Evolutionary conservation across 768 basidiomycete genomes (phyloP), one percentile per base, ranked within the genome.

Genomic region (Mycena polygramma): DNA sequence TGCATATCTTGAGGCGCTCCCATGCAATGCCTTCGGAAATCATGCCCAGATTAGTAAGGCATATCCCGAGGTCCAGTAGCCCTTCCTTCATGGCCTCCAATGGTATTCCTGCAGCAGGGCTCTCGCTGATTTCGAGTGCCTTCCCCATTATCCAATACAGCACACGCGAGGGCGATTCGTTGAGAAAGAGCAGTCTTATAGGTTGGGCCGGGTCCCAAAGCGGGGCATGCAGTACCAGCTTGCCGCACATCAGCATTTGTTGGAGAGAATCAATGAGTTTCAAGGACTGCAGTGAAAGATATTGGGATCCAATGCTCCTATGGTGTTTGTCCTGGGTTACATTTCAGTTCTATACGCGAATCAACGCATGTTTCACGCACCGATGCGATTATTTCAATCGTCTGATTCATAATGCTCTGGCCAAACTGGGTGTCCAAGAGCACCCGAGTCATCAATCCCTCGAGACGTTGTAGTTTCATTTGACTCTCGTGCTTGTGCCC

Each of bases 401-500:
- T 66, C 48, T 37, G 57, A 8, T 51, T 60, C 35, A 55, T 24
- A 5, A 60, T 24, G 51, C 45, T n/a, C 26, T 61, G 69, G 5
- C 69, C 69, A 41, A 66, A 70, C 19, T 26, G 46, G 8, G 55
- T 60, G n/a, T 63, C 49, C 5, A 70, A 26, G 1, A 70, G 46
- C 6, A 70, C 7, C 15, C 17, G 36, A 4, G 68, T 57, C 54
- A 65, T 64, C 63, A 70, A 39, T 43, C 55, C 57, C 43, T 70
- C 69, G 2, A 65, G 49, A 17, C 51, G 63, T 4, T 43, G 57
- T 30, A 61, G 41, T 26, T 26, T n/a, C 19, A 54, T 36, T 49
- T 62, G 67, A 37, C 52, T 69, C 43, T 72, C 71, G 2, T 51
- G 57, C 15, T 48, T 20, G 43, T 45, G 10, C 43, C 10, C 43